phyloP scores from a whole-genome alignment of 2,329 filamentous ascomycete genomes.

The Hortaea werneckii region DNA sequence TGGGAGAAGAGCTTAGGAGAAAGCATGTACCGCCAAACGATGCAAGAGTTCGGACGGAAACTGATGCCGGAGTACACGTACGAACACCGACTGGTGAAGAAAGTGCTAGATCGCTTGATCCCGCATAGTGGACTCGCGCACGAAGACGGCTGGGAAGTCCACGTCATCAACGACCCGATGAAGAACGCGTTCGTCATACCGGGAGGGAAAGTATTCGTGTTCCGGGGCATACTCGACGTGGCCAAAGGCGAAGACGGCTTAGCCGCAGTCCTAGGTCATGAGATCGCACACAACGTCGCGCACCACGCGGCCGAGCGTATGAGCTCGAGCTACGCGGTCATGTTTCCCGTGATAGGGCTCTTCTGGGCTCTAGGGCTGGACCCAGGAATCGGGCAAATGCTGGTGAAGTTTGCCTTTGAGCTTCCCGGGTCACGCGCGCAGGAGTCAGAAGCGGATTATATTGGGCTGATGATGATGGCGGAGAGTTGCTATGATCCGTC shows the following conservation, averaged over 20 bases:
- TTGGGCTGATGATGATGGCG: slow-evolving; percentile 74
- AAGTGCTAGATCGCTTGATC: slow-evolving; percentile 57
- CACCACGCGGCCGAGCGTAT: slow-evolving; percentile 57
- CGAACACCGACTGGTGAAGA: slow-evolving; percentile 46
- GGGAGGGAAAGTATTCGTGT: slow-evolving; percentile 69
- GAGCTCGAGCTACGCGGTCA: slow-evolving; percentile 34
- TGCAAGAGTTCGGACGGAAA: slow-evolving; percentile 43
- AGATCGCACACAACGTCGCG: slow-evolving; percentile 68
- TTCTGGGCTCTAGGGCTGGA: slow-evolving; percentile 35
- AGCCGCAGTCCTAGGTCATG: slow-evolving; percentile 67
- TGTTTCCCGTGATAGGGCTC: slow-evolving; percentile 24
- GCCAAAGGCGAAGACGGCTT: slow-evolving; percentile 58
- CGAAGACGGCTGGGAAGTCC: slow-evolving; percentile 54
- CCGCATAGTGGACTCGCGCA: slow-evolving; percentile 52
- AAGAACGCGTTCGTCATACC: slow-evolving; percentile 71
- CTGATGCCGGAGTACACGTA: slow-evolving; percentile 53
- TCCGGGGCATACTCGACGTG: slow-evolving; percentile 60
- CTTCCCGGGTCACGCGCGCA: slow-evolving; percentile 60
- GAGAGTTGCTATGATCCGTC: slow-evolving; percentile 66
- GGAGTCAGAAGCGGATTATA: slow-evolving; percentile 68
- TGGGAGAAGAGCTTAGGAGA: slow-evolving; percentile 45
- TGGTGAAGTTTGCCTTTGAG: slow-evolving; percentile 55
- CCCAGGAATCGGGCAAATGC: slow-evolving; percentile 24
- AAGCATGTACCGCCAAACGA: slow-evolving; percentile 46
- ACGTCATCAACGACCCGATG: slow-evolving; percentile 58